Percentiles rank a stretch among this genome's conserved stretches.
phyloP scores from a whole-genome alignment of 1,139 yeast genomes.

The Blastobotrys proliferans region DNA sequence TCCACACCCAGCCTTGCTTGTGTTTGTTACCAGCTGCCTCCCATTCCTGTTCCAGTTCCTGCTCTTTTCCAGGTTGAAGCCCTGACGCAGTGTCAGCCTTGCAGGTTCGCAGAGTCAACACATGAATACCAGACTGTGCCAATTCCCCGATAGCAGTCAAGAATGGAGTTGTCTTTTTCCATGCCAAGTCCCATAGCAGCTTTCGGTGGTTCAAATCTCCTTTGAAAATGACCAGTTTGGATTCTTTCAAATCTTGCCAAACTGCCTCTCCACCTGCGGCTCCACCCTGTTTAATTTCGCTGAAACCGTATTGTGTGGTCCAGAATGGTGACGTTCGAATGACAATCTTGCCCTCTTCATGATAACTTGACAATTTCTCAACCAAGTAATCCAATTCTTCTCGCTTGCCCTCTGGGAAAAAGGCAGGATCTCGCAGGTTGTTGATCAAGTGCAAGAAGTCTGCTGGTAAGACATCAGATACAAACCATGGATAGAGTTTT shows the following conservation, averaged over 20 bases:
- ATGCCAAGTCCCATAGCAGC: slow-evolving; percentile 80
- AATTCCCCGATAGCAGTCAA: slow-evolving; percentile 63
- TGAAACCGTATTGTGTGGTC: slow-evolving; percentile 71
- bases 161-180: slow-evolving; percentile 83
- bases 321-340: slow-evolving; percentile 73
- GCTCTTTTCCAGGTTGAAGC: slow-evolving; percentile 63
- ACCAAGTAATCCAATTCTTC: slow-evolving; percentile 46
- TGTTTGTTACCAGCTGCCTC: slow-evolving; percentile 47
- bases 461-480: slow-evolving; percentile 85
- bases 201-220: slow-evolving; percentile 97
- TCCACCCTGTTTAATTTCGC: slow-evolving; percentile 58
- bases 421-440: slow-evolving; percentile 50
- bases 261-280: slow-evolving; percentile 54
- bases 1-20: slow-evolving; percentile 77
- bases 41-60: slow-evolving; percentile 60
- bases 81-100: slow-evolving; percentile 98
- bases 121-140: slow-evolving; percentile 53
- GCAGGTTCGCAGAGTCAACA: slow-evolving; percentile 81
- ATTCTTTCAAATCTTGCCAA: slow-evolving; percentile 49
- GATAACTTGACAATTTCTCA: slow-evolving; percentile 47
- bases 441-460: slow-evolving; percentile 62
- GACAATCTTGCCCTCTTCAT: slow-evolving; percentile 46
- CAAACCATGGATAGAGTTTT: slow-evolving; percentile 95
- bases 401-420: slow-evolving; percentile 51
- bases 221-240: slow-evolving; percentile 76